Evolutionary conservation across 1,284 basidiomycete species (phyloP), one percentile per base, ranked within the genome.

Genomic region (Sanghuangporus weigelae): DNA sequence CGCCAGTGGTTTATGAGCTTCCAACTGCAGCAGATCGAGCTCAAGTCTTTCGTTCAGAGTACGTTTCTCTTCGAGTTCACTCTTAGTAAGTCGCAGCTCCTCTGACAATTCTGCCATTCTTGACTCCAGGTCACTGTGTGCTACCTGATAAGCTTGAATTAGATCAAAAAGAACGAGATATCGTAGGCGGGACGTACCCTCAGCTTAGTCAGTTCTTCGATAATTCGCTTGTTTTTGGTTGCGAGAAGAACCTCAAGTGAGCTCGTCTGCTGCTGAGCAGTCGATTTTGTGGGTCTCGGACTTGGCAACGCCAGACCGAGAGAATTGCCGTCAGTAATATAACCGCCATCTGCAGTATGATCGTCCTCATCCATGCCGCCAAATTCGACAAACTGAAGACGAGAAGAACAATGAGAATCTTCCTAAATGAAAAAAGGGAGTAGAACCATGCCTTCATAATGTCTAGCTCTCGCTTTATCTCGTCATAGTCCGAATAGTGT

Each of bases 381-480:
- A 72, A 97, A 97, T 72, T 97, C 95, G 66, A 97, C 95, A 70
- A 89, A 96, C 95, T 97, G 69, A 60, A 21, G 63, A n/a, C 7
- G 54, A 53, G 14, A 19, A 46, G 57, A 62, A 26, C 55, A 57
- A 56, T 61, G 59, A 53, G 19, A 26, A 62, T 39, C 39, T 50
- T n/a, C 48, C 39, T 2, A 56, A 14, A 14, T 14, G 57, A 21
- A 58, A 23, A 54, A 56, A 16, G 21, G 46, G 11, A 21, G 48
- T 19, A 44, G 26, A 57, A 2, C 69, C 79, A 26, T 60, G 93
- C 95, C 86, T 98, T 97, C 92, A 98, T 93, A 69, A 97, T 96
- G 71, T 95, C 95, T 23, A 97, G 82, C 73, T 97, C 96, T 49
- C 95, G 87, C 78, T 97, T 97, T 72, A 97, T 87, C 76, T 97